Conservation (phyloP, 805 yeast species). For the Pichia thaimueangensis region DNA sequence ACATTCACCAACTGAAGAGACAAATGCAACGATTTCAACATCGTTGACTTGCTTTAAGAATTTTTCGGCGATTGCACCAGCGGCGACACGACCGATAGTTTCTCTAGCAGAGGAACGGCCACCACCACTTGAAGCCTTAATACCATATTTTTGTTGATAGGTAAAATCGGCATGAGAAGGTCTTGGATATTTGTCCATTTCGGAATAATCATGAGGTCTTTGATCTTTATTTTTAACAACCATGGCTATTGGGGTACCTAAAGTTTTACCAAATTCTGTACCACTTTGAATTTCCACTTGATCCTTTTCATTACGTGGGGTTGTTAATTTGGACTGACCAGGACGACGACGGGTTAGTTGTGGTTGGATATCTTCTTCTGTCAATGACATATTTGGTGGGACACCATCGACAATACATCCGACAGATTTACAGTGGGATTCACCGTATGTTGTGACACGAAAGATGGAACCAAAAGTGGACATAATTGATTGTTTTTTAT, state of each 20-base stretch:
- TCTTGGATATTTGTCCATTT: conserved; percentile 92
- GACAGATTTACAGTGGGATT: conserved; percentile 94
- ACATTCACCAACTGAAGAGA: conserved; percentile 81
- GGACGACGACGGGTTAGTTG: conserved; percentile 97
- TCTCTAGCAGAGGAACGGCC: conserved; percentile 97
- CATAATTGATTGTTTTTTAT: conserved; percentile 35
- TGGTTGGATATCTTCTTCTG: conserved; percentile 88
- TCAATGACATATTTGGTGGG: conserved; percentile 86
- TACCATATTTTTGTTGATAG: conserved; percentile 82
- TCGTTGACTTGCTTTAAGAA: conserved; percentile 66
- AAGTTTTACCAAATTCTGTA: conserved; percentile 80
- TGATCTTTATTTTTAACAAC: conserved; percentile 90
- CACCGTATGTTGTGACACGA: conserved; percentile 93
- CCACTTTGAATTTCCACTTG: conserved; percentile 91
- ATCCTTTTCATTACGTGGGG: conserved; percentile 96
- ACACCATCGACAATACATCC: conserved; percentile 98
- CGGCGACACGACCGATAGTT: conserved; percentile 98
- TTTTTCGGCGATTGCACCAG: conserved; percentile 97
- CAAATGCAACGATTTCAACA: conserved; percentile 95
- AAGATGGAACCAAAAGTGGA: conserved; percentile 64
- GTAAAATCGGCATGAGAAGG: conserved; percentile 98
- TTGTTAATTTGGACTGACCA: conserved; percentile 86
- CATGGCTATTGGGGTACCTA: conserved; percentile 97
- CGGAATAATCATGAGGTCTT: conserved; percentile 92
- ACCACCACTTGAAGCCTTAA: conserved; percentile 93